Conservation (phyloP, 768 basidiomycete species). For the Boletales sp. region DNA sequence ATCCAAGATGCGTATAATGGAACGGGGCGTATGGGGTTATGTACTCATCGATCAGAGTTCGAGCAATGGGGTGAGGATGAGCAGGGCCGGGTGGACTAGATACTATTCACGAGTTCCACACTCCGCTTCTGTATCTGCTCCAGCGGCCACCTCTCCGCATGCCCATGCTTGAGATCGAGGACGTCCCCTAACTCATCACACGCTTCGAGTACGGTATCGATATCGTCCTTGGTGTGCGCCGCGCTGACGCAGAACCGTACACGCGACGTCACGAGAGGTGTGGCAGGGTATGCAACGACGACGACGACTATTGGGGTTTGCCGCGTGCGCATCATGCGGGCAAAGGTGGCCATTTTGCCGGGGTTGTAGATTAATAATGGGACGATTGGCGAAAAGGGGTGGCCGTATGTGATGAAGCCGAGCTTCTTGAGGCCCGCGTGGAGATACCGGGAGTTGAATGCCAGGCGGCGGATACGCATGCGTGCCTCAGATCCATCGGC, state of each 20-base stretch:
- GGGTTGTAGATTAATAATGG: slow-evolving; percentile 90
- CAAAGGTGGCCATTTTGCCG: slow-evolving; percentile 91
- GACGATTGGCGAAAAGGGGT: slow-evolving; percentile 88
- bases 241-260: slow-evolving; percentile 95
- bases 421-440: slow-evolving; percentile 81
- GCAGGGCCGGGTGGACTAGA: slow-evolving; percentile 11
- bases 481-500: slow-evolving; percentile 83
- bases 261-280: slow-evolving; percentile 81
- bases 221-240: slow-evolving; percentile 95
- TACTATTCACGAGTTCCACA: slow-evolving; percentile 62
- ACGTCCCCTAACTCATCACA: slow-evolving; percentile 91
- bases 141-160: slow-evolving; percentile 69
- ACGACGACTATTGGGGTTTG: slow-evolving; percentile 83
- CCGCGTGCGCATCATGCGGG: slow-evolving; percentile 77
- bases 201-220: slow-evolving; percentile 80
- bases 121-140: slow-evolving; percentile 71
- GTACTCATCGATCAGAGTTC: too few relatives aligned
- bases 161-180: slow-evolving; percentile 84
- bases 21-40: background rate
- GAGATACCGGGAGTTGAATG: slow-evolving; percentile 95
- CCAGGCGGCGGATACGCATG: slow-evolving; percentile 78
- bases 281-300: slow-evolving; percentile 89
- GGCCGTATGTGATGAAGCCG: slow-evolving; percentile 96
- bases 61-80: too few relatives aligned
- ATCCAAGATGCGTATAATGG: slow-evolving; percentile 20